Evolutionary conservation across 169 alveolate species (phyloP).

Genomic region (Plasmodium relictum): DNA sequence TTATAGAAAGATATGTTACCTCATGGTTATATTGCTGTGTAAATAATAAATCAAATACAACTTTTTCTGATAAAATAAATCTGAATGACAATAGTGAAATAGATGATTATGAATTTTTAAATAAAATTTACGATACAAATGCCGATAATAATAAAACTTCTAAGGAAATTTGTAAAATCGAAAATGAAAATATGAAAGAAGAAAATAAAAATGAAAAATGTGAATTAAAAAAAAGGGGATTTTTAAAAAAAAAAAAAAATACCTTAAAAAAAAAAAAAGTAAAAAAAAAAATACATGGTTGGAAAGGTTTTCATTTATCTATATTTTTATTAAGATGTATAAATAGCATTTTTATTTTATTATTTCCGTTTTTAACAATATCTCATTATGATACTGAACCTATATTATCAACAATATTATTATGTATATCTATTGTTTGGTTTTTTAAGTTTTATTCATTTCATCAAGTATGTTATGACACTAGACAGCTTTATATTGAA

Average conservation of each 20-base stretch:
- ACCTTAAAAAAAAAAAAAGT: neutral
- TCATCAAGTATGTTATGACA: slow-evolving; percentile 94
- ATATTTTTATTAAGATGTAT: slow-evolving; percentile 82
- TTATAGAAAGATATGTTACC: slow-evolving; percentile 86
- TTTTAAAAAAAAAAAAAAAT: neutral
- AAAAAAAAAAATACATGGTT: slow-evolving; percentile 13
- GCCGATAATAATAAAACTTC: neutral
- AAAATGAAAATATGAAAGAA: neutral
- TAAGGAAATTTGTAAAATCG: neutral
- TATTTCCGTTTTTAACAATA: slow-evolving; percentile 90
- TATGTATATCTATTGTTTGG: slow-evolving; percentile 92
- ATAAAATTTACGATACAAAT: slow-evolving; percentile 66
- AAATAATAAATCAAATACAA: neutral
- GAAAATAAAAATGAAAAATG: neutral
- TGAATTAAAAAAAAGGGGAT: neutral
- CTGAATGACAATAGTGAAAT: neutral
- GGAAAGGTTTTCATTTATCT: slow-evolving; percentile 80
- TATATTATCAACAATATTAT: slow-evolving; percentile 86
- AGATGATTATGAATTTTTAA: neutral
- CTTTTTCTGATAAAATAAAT: no score
- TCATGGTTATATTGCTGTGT: slow-evolving; percentile 33
- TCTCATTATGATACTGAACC: slow-evolving; percentile 87
- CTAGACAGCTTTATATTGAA: slow-evolving; percentile 84
- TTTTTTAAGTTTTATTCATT: slow-evolving; percentile 89
- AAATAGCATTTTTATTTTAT: slow-evolving; percentile 85